These are phyloP conservation scores for Cryptosporidium viatorum DNA, from an alignment of 169 alveolate genomes.

Conservation along the genomic window DNA sequence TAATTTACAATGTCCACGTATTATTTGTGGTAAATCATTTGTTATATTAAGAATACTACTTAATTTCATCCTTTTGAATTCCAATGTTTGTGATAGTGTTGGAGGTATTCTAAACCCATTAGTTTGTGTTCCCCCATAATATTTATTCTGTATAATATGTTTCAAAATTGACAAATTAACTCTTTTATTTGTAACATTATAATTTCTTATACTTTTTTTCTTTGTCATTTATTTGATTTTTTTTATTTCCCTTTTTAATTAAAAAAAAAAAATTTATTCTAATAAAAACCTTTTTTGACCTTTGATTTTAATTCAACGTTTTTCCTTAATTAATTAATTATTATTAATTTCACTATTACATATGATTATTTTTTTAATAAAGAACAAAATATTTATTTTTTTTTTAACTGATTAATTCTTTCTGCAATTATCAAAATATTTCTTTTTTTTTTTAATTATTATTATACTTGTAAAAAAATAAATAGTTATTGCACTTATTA, in stretches of 20 bases:
- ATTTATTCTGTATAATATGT: slow-evolving; percentile 21
- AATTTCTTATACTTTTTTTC: slow-evolving; percentile 28
- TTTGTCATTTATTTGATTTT: slow-evolving; percentile 21
- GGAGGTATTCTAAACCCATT: slow-evolving; percentile 47
- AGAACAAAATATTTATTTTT: too few relatives aligned
- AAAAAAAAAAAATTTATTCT: background rate
- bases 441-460: background rate
- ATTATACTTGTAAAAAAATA: background rate
- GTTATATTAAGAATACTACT: slow-evolving; percentile 56
- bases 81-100: slow-evolving; percentile 57
- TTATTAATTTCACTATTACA: background rate
- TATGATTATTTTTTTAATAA: too few relatives aligned
- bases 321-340: background rate
- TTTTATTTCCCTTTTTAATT: background rate
- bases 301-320: background rate
- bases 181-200: slow-evolving; percentile 22
- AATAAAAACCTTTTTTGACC: background rate
- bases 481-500: background rate
- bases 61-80: slow-evolving; percentile 44
- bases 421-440: background rate
- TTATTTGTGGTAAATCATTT: slow-evolving; percentile 68
- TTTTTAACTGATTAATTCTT: background rate
- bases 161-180: slow-evolving; percentile 30
- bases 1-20: slow-evolving; percentile 69
- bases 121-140: slow-evolving; percentile 27